phyloP scores from a whole-genome alignment of 139 green algal genomes.

The Micromonas pusilla region DNA sequence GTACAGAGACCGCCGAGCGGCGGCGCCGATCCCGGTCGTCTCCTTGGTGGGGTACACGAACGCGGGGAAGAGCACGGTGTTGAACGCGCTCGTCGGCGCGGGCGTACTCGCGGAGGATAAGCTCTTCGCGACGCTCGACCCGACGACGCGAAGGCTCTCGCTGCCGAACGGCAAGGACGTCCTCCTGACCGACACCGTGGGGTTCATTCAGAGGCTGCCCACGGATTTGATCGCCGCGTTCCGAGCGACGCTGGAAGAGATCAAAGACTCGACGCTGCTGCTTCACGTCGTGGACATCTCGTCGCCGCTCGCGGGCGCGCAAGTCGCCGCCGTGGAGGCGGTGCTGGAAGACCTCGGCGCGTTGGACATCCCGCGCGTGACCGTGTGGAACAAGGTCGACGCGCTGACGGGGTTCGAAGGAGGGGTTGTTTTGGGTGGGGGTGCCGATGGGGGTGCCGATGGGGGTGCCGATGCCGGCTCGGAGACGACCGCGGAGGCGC shows the following conservation, averaged over 20 bases:
- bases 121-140: slow-evolving; percentile 98
- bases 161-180: slow-evolving; percentile 66
- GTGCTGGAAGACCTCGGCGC: slow-evolving; percentile 69
- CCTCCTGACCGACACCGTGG: slow-evolving; percentile 92
- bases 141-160: slow-evolving; percentile 75
- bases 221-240: slow-evolving; percentile 75
- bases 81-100: slow-evolving; percentile 53
- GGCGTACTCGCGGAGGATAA: slow-evolving; percentile 84
- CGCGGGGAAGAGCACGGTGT: slow-evolving; percentile 58
- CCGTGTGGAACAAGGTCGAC: slow-evolving; percentile 93
- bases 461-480: too few species aligned
- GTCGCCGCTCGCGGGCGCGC: slow-evolving; percentile 48
- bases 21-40: slow-evolving; percentile 67
- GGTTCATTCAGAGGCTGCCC: slow-evolving; percentile 93
- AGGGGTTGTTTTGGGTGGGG: not conserved
- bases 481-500: too few species aligned
- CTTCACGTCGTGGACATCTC: slow-evolving; percentile 90
- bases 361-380: slow-evolving; percentile 58
- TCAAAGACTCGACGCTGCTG: slow-evolving; percentile 68
- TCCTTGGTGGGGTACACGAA: slow-evolving; percentile 96
- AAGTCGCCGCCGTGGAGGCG: slow-evolving; percentile 61
- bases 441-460: not conserved
- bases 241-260: slow-evolving; percentile 89
- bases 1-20: slow-evolving; percentile 52
- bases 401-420: slow-evolving; percentile 19